Evolutionary conservation across 140 eudicot species (phyloP).

Genomic region (Bidens hawaiensis): DNA sequence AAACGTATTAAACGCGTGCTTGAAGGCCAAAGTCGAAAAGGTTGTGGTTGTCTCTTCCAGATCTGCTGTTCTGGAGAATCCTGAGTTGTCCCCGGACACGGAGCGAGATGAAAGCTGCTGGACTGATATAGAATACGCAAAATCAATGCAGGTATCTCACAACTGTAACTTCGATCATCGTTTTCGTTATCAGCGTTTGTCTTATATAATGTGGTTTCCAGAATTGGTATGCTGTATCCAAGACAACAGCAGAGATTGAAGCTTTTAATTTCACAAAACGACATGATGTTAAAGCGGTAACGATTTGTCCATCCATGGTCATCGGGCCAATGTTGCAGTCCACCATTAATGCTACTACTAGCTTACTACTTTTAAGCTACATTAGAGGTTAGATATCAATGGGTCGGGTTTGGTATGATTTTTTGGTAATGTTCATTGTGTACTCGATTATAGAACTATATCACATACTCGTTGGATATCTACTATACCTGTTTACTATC

Average conservation of each 20-base stretch:
- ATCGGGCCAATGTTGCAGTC: conserved; percentile 55
- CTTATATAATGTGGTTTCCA: conserved; percentile 9
- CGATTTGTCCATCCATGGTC: conserved; percentile 42
- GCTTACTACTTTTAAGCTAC: conserved; percentile 31
- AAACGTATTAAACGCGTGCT: conserved; percentile 43
- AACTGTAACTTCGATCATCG: no score
- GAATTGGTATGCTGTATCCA: conserved; percentile 42
- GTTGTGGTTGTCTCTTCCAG: conserved; percentile 44
- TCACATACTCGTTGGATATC: no score
- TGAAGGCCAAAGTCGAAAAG: conserved; percentile 29
- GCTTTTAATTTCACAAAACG: conserved; percentile 27
- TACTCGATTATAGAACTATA: no score
- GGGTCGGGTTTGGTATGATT: background rate
- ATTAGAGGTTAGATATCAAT: conserved; percentile 30
- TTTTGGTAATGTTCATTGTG: background rate
- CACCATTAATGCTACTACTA: conserved; percentile 32
- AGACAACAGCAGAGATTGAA: conserved; percentile 43
- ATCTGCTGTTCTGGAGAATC: conserved; percentile 34
- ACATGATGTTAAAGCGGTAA: conserved; percentile 26
- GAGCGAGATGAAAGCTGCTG: conserved; percentile 45
- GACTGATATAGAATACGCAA: conserved; percentile 37
- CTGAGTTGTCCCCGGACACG: conserved; percentile 33
- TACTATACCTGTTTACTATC: no score
- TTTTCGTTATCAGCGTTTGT: background rate
- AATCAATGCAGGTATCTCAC: conserved; percentile 16